Conservation (phyloP, 1,139 yeast genomes). For the Suhomyces maxii region DNA sequence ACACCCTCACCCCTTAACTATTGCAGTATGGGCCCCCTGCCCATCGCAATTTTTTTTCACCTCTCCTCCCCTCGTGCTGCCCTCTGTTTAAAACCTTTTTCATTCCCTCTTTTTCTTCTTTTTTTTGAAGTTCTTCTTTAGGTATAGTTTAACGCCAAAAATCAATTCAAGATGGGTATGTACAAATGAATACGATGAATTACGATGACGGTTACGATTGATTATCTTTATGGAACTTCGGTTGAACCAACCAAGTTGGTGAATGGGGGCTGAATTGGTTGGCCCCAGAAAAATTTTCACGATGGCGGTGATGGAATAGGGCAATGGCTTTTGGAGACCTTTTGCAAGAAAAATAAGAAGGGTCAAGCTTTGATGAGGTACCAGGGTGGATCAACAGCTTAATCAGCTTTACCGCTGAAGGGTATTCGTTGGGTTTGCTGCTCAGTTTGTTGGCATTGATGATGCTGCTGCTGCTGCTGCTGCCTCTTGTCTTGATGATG, state of each 20-base stretch:
- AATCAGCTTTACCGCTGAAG: too few species aligned
- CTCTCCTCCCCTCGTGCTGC: conserved; percentile 24
- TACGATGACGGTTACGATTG: too few species aligned
- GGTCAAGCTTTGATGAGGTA: too few species aligned
- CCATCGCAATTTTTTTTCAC: conserved; percentile 12
- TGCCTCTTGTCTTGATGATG: too few species aligned
- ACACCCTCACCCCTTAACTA: background rate
- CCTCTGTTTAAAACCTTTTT: conserved; percentile 18
- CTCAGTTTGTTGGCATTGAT: background rate
- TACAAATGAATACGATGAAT: conserved; percentile 10
- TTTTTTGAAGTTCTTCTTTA: conserved; percentile 15
- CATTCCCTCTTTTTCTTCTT: conserved; percentile 18
- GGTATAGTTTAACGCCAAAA: conserved; percentile 22
- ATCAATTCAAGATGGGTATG: conserved; percentile 43
- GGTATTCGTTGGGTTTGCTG: background rate
- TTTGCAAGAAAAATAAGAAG: too few species aligned
- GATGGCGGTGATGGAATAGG: background rate
- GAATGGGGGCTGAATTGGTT: too few species aligned
- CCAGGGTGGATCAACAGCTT: too few species aligned
- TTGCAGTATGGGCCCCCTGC: conserved; percentile 5
- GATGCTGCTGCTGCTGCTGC: too few species aligned
- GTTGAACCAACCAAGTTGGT: too few species aligned
- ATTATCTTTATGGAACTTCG: too few species aligned
- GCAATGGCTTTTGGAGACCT: too few species aligned
- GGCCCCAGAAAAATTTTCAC: background rate